phyloP scores from a whole-genome alignment of 2,329 filamentous ascomycete species.

The Leptographium lundbergii region DNA sequence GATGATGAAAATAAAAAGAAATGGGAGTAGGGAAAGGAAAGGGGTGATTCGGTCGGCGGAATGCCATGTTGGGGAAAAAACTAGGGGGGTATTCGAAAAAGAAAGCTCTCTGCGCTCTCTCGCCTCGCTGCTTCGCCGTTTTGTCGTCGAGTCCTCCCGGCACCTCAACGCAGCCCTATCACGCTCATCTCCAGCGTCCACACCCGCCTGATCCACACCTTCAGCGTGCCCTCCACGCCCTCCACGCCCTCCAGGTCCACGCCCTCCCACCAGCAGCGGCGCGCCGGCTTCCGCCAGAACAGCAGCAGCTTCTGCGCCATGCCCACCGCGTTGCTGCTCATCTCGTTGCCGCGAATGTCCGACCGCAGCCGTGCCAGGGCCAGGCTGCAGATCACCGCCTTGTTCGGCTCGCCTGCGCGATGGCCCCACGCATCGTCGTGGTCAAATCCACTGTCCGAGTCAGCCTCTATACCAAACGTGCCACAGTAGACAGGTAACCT shows the following conservation, averaged over 20 bases:
- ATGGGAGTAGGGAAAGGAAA: not conserved
- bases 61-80: not conserved
- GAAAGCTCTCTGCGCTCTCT: not conserved
- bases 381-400: conserved; percentile 94
- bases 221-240: conserved; percentile 80
- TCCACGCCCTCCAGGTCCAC: conserved; percentile 83
- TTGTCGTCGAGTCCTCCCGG: not conserved
- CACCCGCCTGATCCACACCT: conserved; percentile 95
- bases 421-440: conserved; percentile 94
- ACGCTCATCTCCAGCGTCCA: conserved; percentile 99
- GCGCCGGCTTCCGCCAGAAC: conserved; percentile 95
- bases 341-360: conserved; percentile 71
- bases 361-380: conserved; percentile 86
- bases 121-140: not conserved
- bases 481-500: too few species aligned
- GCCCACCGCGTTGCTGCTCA: conserved; percentile 68
- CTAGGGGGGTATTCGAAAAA: not conserved
- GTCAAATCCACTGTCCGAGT: conserved; percentile 67
- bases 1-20: not conserved
- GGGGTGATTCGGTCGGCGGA: not conserved
- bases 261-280: conserved; percentile 98
- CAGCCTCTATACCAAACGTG: too few species aligned
- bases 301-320: conserved; percentile 97
- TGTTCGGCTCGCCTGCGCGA: conserved; percentile 93
- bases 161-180: conserved; percentile 53